Evolutionary conservation across 2,329 filamentous ascomycete genomes (phyloP).

Genomic region (Beauveria rudraprayagi): DNA sequence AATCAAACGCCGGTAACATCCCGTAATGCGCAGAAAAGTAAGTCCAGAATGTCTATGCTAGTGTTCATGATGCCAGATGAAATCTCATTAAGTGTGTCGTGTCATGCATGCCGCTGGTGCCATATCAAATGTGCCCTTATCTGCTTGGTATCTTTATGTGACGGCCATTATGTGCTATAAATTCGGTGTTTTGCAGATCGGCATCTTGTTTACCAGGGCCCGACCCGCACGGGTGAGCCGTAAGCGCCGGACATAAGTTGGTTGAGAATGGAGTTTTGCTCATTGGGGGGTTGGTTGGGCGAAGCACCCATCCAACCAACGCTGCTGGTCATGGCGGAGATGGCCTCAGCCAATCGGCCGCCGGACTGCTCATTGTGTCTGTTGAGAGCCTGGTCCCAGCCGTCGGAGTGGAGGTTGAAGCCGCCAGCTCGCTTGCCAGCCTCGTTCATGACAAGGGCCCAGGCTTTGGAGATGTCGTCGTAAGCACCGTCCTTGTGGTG

Average conservation of each 20-base stretch:
- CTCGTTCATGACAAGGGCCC: constrained; percentile 85
- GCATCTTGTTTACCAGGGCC: constrained; percentile 44
- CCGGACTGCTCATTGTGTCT: constrained; percentile 85
- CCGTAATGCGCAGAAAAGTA: constrained; percentile 21
- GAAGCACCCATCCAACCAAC: constrained; percentile 67
- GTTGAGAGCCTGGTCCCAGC: constrained; percentile 82
- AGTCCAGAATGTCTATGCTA: constrained; percentile 29
- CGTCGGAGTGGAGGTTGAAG: constrained; percentile 78
- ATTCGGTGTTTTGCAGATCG: constrained; percentile 1
- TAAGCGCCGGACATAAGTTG: constrained; percentile 55
- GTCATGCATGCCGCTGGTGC: constrained; percentile 11
- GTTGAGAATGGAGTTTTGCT: constrained; percentile 51
- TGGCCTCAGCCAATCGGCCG: constrained; percentile 71
- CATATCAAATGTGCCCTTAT: neutral
- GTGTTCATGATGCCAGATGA: constrained; percentile 25
- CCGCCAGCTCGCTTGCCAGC: constrained; percentile 85
- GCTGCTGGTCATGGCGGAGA: constrained; percentile 65
- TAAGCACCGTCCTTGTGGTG: constrained; percentile 93
- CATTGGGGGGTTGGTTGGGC: constrained; percentile 24
- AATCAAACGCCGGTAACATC: constrained; percentile 25
- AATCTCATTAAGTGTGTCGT: constrained; percentile 24
- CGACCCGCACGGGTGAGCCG: constrained; percentile 52
- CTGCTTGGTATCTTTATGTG: constrained; percentile 9
- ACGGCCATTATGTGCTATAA: constrained; percentile 10
- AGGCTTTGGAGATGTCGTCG: constrained; percentile 89